Evolutionary conservation across 1,139 yeast genomes (phyloP), one percentile per base, ranked within the genome.

Genomic region (Yamadazyma kanchanaburiensis): DNA sequence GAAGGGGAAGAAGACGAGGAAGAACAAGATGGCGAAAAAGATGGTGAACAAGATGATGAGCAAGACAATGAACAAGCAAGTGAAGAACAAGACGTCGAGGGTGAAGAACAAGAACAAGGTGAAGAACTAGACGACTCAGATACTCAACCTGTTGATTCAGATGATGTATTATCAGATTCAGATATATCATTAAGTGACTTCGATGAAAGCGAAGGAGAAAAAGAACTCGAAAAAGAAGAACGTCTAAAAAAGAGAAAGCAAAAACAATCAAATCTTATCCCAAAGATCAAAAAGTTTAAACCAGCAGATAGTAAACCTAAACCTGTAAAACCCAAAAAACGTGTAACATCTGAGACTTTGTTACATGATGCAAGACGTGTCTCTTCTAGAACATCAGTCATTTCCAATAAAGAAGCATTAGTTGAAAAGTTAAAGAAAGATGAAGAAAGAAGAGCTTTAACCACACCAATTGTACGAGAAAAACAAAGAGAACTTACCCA

Each of bases 1-100:
- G 55, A 46, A 7, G 55, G 40, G 5, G 59, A 48, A 4, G 58
- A 41, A 6, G 41, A 35, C 5, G 39, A 30, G 4, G 72, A 67
- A 12, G 55, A 43, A 11, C 55, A 46, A 2, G 53, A 39, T 1
- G 55, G 45, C 4, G 55, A 38, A 3, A 55, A 45, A 6, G 55
- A 37, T 4, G 54, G 40, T 3, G 34, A 26, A 11, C n/a, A n/a
- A n/a, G 41, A 27, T 4, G 32, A 24, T 18, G 20, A 18, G 20
- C 20, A 18, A 10, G 96, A 76, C 21, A 82, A 81, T 31, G 96
- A 87, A 49, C 96, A 87, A 50, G 95, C 86, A 42, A 85, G 83
- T 51, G 50, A 54, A 18, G 68, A 53, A 18, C 56, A 52, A 15
- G 71, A 69, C 12, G 54, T 43, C n/a, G 57, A 50, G 4, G 35